phyloP scores from a whole-genome alignment of 116 monocot species.

The Zostera marina region DNA sequence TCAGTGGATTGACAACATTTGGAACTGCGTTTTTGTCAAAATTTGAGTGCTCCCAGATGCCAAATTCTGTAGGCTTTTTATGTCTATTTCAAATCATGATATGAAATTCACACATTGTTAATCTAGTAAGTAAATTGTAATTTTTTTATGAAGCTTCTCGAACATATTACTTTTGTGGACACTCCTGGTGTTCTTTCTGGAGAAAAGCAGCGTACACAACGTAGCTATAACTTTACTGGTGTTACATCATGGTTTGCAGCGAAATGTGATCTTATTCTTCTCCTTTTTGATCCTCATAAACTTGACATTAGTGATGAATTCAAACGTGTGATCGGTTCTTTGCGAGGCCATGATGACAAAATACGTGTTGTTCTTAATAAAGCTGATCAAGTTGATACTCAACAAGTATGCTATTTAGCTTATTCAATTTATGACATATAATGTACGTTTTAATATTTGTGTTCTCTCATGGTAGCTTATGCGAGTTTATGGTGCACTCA shows the following conservation, averaged over 20 bases:
- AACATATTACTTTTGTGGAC: slow-evolving; percentile 67
- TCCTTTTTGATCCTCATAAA: slow-evolving; percentile 89
- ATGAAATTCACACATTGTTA: background rate
- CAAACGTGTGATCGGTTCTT: slow-evolving; percentile 76
- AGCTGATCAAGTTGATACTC: slow-evolving; percentile 85
- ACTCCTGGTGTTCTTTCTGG: slow-evolving; percentile 90
- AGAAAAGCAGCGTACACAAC: slow-evolving; percentile 87
- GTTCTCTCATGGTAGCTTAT: slow-evolving; percentile 43
- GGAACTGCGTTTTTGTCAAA: slow-evolving; percentile 81
- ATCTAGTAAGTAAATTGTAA: background rate
- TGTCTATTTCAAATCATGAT: background rate
- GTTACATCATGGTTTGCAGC: slow-evolving; percentile 93
- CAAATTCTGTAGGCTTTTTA: slow-evolving; percentile 65
- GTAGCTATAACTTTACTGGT: slow-evolving; percentile 90
- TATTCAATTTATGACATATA: background rate
- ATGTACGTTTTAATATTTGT: background rate
- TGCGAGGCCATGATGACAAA: slow-evolving; percentile 89
- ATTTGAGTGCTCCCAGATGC: slow-evolving; percentile 93
- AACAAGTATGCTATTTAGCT: slow-evolving; percentile 32
- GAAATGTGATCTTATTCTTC: slow-evolving; percentile 88
- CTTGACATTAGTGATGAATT: slow-evolving; percentile 94
- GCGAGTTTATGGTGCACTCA: slow-evolving; percentile 90
- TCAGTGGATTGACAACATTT: slow-evolving; percentile 66
- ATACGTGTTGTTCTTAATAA: slow-evolving; percentile 85
- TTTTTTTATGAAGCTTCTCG: slow-evolving; percentile 35